Conservation (phyloP, 176 grass and related monocot genomes). For the Carex cristatella region DNA sequence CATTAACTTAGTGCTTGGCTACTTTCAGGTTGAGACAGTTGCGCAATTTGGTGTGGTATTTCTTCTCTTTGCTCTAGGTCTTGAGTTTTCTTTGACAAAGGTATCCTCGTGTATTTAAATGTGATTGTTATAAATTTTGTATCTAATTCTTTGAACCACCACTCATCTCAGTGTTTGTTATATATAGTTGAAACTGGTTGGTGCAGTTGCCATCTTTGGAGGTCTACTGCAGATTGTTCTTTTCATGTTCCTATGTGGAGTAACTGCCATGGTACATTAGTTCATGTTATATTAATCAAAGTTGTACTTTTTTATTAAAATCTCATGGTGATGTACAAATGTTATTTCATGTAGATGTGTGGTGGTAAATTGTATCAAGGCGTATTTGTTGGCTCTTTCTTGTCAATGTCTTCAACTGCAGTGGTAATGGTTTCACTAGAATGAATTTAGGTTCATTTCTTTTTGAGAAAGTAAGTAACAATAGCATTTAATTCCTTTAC, state of each 20-base stretch:
- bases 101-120: constrained; percentile 23
- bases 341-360: constrained; percentile 53
- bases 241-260: constrained; percentile 95
- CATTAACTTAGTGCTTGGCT: background rate
- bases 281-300: background rate
- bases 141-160: background rate
- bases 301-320: constrained; percentile 4
- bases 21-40: constrained; percentile 90
- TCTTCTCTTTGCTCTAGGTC: constrained; percentile 98
- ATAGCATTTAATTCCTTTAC: background rate
- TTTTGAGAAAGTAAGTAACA: background rate
- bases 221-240: constrained; percentile 94
- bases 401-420: constrained; percentile 98
- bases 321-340: background rate
- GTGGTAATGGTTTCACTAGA: constrained; percentile 47
- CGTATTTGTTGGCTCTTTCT: constrained; percentile 93
- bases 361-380: constrained; percentile 89
- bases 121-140: background rate
- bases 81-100: constrained; percentile 95
- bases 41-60: constrained; percentile 99
- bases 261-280: constrained; percentile 80
- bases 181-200: constrained; percentile 78
- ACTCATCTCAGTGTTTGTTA: constrained; percentile 17
- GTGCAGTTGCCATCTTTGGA: constrained; percentile 81
- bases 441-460: background rate